Conservation (phyloP, 192 early-diverging fungal genomes). For the Lunasporangiospora selenospora region DNA sequence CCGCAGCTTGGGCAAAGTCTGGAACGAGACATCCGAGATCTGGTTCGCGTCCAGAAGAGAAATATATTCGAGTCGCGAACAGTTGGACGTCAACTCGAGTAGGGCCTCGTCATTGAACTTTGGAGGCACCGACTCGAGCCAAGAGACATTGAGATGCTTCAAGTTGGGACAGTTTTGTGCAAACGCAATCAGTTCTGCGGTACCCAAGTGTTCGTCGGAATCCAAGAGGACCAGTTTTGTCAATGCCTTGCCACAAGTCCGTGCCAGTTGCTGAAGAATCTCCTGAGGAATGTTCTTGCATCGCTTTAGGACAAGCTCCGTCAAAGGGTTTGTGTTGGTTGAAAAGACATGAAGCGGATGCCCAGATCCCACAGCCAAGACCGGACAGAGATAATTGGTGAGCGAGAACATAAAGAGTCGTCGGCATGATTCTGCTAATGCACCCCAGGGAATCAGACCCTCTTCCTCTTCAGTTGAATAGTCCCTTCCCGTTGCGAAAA, state of each 20-base stretch:
- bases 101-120: constrained; percentile 42
- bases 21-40: constrained; percentile 45
- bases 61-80: constrained; percentile 37
- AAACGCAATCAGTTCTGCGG: constrained; percentile 39
- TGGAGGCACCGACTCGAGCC: constrained; percentile 40
- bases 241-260: constrained; percentile 43
- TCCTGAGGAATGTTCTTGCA: constrained; percentile 46
- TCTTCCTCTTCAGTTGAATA: constrained; percentile 41
- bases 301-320: constrained; percentile 36
- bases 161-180: constrained; percentile 37
- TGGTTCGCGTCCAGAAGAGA: constrained; percentile 38
- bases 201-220: constrained; percentile 36
- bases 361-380: constrained; percentile 19
- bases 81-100: constrained; percentile 38
- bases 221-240: constrained; percentile 43
- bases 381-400: constrained; percentile 43
- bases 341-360: constrained; percentile 43
- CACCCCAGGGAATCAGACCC: constrained; percentile 38
- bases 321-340: constrained; percentile 34
- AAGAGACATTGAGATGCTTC: constrained; percentile 37
- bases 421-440: constrained; percentile 46
- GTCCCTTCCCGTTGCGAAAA: constrained; percentile 42
- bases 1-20: constrained; percentile 29
- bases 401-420: constrained; percentile 40
- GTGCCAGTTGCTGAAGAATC: constrained; percentile 31